Evolutionary conservation across 768 basidiomycete genomes (phyloP).

Genomic region (Auricularia heimuer): DNA sequence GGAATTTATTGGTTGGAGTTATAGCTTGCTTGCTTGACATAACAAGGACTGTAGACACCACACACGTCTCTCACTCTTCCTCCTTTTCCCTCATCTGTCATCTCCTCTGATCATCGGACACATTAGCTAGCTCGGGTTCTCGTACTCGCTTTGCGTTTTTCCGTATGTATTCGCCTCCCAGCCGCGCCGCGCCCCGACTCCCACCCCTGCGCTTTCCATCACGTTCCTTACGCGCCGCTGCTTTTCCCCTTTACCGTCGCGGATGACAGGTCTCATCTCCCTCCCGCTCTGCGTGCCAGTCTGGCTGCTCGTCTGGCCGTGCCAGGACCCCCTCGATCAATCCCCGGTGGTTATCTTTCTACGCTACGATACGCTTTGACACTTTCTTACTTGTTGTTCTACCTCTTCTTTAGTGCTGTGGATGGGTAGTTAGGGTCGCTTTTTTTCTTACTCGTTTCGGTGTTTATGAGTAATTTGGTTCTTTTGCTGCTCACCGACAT

Average conservation of each 20-base stretch:
- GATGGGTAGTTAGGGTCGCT: neutral
- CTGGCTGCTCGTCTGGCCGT: neutral
- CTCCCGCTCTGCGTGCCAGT: neutral
- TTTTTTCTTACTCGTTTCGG: neutral
- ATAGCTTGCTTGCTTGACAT: neutral
- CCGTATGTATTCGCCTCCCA: neutral
- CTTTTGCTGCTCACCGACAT: neutral
- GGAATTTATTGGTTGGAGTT: neutral
- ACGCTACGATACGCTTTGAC: neutral
- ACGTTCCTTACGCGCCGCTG: neutral
- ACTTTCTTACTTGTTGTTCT: neutral
- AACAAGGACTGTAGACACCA: constrained; percentile 1
- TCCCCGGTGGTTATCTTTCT: neutral
- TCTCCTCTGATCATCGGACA: neutral
- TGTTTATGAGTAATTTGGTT: neutral
- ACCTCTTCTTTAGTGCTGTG: neutral
- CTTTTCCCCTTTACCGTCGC: neutral
- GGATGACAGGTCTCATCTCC: neutral
- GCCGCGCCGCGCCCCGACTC: neutral
- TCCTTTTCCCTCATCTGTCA: neutral
- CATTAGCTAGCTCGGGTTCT: neutral
- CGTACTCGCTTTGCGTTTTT: too few species aligned
- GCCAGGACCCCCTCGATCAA: neutral
- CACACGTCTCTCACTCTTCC: neutral
- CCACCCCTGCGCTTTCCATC: neutral